Evolutionary conservation across 1,139 yeast species (phyloP).

Genomic region (Blastobotrys buckinghamii): DNA sequence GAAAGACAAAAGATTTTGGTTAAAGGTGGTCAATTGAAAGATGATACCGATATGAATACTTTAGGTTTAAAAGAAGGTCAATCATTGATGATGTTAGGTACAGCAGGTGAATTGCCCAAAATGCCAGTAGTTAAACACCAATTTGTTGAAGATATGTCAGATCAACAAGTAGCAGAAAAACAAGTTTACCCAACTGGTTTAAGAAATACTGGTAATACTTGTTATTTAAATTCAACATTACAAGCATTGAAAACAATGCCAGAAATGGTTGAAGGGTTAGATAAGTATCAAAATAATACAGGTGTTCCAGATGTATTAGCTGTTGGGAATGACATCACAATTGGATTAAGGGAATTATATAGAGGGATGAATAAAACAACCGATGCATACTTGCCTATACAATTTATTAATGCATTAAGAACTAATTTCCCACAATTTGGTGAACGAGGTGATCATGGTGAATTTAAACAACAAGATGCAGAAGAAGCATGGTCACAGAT

Average conservation of each 20-base stretch:
- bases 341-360: constrained; percentile 31
- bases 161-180: constrained; percentile 37
- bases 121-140: constrained; percentile 50
- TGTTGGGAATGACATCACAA: constrained; percentile 22
- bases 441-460: constrained; percentile 61
- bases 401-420: constrained; percentile 46
- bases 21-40: constrained; percentile 81
- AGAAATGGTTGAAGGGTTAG: constrained; percentile 42
- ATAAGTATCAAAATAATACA: constrained; percentile 20
- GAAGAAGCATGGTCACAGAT: constrained; percentile 92
- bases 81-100: constrained; percentile 83
- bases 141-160: constrained; percentile 66
- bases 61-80: constrained; percentile 59
- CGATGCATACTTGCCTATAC: constrained; percentile 43
- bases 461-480: constrained; percentile 93
- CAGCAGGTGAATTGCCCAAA: constrained; percentile 67
- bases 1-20: constrained; percentile 85
- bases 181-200: constrained; percentile 64
- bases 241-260: constrained; percentile 71
- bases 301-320: constrained; percentile 7
- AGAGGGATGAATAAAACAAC: constrained; percentile 29
- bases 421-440: constrained; percentile 78
- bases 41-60: constrained; percentile 48
- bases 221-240: constrained; percentile 85
- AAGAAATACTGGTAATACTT: constrained; percentile 86